phyloP scores from a whole-genome alignment of 2,329 filamentous ascomycete species.

The Alternaria infectoria region DNA sequence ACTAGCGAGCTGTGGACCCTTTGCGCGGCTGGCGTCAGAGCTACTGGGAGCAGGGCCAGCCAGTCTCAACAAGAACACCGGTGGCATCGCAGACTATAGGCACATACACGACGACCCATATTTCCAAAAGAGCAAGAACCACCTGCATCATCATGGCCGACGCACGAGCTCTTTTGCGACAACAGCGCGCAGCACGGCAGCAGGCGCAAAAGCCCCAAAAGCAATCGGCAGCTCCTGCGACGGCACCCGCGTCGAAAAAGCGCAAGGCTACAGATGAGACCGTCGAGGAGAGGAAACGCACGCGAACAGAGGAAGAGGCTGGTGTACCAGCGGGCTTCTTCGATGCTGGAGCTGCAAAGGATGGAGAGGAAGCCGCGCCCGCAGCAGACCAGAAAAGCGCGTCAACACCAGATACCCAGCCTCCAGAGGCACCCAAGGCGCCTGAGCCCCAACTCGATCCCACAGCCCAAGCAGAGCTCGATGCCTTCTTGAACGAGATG shows the following conservation, averaged over 20 bases:
- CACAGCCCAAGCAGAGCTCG: slow-evolving; percentile 54
- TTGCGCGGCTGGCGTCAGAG: slow-evolving; percentile 3
- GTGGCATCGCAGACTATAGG: background rate
- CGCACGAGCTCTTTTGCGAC: slow-evolving; percentile 47
- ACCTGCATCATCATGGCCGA: slow-evolving; percentile 40
- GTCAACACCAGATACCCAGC: slow-evolving; percentile 4
- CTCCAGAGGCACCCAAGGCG: slow-evolving; percentile 13
- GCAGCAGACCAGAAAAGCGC: slow-evolving; percentile 1
- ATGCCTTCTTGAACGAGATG: slow-evolving; percentile 61
- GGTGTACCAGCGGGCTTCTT: slow-evolving; percentile 47
- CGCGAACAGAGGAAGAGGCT: slow-evolving; percentile 39
- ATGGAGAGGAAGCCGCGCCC: slow-evolving; percentile 12
- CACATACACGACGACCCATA: background rate
- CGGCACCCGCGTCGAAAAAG: slow-evolving; percentile 42
- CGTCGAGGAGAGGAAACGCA: slow-evolving; percentile 40
- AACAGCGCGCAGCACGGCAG: slow-evolving; percentile 47
- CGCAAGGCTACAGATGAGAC: slow-evolving; percentile 43
- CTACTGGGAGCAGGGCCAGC: slow-evolving; percentile 1
- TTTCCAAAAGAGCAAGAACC: background rate
- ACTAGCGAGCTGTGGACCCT: slow-evolving; percentile 7
- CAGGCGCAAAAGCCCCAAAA: slow-evolving; percentile 40
- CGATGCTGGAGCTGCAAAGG: slow-evolving; percentile 29
- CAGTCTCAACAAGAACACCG: slow-evolving; percentile 1
- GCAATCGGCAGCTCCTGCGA: slow-evolving; percentile 36
- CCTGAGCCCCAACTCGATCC: slow-evolving; percentile 19